These are phyloP conservation scores for Durusdinium trenchii DNA, from an alignment of 73 alveolate genomes.

Conservation along the genomic window DNA sequence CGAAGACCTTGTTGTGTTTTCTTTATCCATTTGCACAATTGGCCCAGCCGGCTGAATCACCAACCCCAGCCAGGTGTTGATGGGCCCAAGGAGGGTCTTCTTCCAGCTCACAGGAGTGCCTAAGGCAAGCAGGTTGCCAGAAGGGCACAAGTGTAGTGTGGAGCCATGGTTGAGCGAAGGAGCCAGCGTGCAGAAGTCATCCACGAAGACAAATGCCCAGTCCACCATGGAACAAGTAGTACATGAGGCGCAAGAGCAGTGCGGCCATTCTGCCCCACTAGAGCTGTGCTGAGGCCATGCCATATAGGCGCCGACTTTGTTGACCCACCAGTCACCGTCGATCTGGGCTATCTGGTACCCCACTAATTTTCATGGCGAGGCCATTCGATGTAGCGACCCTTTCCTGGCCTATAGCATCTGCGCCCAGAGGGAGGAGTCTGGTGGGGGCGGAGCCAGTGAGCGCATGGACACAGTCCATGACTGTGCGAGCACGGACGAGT, in stretches of 20 bases:
- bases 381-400: no score
- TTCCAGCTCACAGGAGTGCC: neutral
- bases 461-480: no score
- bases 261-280: neutral
- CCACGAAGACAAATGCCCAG: no score
- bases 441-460: no score
- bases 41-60: no score
- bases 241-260: neutral
- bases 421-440: no score
- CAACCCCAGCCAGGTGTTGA: no score
- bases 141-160: neutral
- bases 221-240: neutral
- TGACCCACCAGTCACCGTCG: neutral
- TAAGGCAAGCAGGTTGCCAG: neutral
- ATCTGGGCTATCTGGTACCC: neutral
- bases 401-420: no score
- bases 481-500: no score
- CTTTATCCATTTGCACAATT: neutral
- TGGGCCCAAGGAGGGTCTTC: neutral
- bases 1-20: neutral
- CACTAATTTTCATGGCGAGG: no score
- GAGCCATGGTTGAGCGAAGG: neutral
- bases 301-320: no score
- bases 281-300: neutral
- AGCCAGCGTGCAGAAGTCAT: neutral